Evolutionary conservation across 179 eudicot species (phyloP).

Genomic region (Beta macrorhiza): DNA sequence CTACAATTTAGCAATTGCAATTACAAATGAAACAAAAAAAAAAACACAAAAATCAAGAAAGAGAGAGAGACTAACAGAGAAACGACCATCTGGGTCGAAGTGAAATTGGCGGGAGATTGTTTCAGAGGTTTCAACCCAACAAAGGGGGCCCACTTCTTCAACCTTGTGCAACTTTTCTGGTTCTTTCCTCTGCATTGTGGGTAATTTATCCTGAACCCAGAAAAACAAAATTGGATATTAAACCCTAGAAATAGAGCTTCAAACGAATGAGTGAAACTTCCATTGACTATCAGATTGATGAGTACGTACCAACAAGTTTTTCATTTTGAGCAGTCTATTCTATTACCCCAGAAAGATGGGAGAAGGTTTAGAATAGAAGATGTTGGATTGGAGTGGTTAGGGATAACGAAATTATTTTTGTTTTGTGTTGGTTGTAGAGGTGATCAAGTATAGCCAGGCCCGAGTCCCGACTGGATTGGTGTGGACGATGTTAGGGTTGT

Average conservation of each 20-base stretch:
- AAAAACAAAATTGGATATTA: not conserved
- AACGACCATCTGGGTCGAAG: constrained; percentile 52
- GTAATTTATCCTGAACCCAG: constrained; percentile 25
- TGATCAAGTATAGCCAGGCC: too few relatives aligned
- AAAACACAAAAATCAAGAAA: not conserved
- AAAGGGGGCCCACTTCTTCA: constrained; percentile 38
- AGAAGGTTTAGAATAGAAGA: not conserved
- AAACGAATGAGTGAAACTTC: not conserved
- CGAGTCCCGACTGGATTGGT: too few relatives aligned
- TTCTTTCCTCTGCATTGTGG: constrained; percentile 30
- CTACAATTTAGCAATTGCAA: not conserved
- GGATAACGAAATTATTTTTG: not conserved
- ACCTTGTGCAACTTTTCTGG: constrained; percentile 12
- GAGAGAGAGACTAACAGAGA: constrained; percentile 44
- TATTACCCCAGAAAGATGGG: not conserved
- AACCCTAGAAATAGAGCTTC: not conserved
- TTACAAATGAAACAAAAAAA: not conserved
- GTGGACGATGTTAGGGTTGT: too few relatives aligned
- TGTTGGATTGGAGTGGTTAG: not conserved
- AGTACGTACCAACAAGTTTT: constrained; percentile 20
- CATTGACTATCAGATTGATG: not conserved
- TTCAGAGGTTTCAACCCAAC: constrained; percentile 74
- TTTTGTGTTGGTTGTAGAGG: too few relatives aligned
- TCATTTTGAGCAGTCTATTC: not conserved
- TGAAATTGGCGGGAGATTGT: constrained; percentile 59